These are phyloP conservation scores for Exophiala oligosperma DNA, from an alignment of 2,329 filamentous ascomycete genomes.

Conservation along the genomic window DNA sequence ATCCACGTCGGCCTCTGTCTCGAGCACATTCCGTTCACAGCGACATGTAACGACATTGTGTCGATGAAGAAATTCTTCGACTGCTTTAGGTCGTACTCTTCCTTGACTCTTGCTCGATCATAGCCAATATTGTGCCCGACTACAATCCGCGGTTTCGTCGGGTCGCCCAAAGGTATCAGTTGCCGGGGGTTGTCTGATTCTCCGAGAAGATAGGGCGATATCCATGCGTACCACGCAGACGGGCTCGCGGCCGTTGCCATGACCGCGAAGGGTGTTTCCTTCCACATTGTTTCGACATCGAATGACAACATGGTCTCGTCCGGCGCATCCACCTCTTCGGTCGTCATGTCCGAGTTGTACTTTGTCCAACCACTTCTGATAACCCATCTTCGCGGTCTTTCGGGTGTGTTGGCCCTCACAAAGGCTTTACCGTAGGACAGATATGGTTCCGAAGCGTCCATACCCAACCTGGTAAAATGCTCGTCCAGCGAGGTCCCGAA, in stretches of 20 bases:
- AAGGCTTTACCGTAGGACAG: constrained; percentile 74
- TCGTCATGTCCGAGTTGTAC: constrained; percentile 72
- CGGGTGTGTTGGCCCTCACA: constrained; percentile 59
- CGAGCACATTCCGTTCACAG: constrained; percentile 98
- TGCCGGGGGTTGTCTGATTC: constrained; percentile 77
- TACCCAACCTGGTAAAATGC: constrained; percentile 86
- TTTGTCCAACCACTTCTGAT: constrained; percentile 89
- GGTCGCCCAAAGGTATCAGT: constrained; percentile 82
- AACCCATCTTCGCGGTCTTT: constrained; percentile 71
- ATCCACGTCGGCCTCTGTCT: constrained; percentile 95
- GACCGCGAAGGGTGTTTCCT: constrained; percentile 85
- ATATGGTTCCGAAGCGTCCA: constrained; percentile 84
- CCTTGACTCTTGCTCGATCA: constrained; percentile 80
- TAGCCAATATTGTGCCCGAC: constrained; percentile 96
- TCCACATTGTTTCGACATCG: constrained; percentile 96
- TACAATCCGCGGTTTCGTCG: constrained; percentile 69
- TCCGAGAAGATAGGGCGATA: constrained; percentile 90
- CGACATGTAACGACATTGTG: constrained; percentile 97
- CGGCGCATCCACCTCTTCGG: constrained; percentile 73
- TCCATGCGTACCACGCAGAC: constrained; percentile 93
- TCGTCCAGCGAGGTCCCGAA: constrained; percentile 84
- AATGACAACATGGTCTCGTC: constrained; percentile 83
- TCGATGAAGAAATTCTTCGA: constrained; percentile 86
- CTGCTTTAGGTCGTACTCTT: constrained; percentile 85
- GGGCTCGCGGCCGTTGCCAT: constrained; percentile 94